These are phyloP conservation scores for Smallanthus sonchifolius DNA, from an alignment of 129 eudicot genomes.

Conservation along the genomic window DNA sequence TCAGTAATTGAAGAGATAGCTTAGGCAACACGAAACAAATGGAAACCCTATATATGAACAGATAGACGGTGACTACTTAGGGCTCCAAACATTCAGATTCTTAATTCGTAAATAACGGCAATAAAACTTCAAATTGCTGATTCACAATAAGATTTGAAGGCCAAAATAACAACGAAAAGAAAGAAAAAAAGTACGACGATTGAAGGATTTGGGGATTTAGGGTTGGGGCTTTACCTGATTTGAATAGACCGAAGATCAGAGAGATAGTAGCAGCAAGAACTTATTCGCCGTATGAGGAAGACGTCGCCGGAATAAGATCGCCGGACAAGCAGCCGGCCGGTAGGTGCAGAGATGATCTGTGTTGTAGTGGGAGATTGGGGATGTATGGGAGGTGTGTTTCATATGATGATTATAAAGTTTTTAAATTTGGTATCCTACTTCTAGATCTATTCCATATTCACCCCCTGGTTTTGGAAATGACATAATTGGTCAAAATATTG, in stretches of 20 bases:
- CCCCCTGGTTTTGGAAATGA: background rate
- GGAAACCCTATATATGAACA: constrained; percentile 21
- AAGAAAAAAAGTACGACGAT: background rate
- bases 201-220: constrained; percentile 24
- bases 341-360: constrained; percentile 11
- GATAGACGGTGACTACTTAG: constrained; percentile 1
- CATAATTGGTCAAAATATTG: background rate
- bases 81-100: constrained; percentile 1
- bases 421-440: background rate
- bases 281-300: background rate
- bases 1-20: background rate
- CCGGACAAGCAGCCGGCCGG: constrained; percentile 18
- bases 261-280: background rate
- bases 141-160: background rate
- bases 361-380: background rate
- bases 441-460: background rate
- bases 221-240: constrained; percentile 10
- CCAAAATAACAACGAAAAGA: background rate
- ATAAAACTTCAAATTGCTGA: background rate
- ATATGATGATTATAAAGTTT: background rate
- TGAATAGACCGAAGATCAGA: background rate
- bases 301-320: background rate
- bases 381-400: background rate
- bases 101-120: background rate
- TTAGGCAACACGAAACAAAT: background rate